phyloP scores from a whole-genome alignment of 2,329 filamentous ascomycete genomes.

The Elsinoe necatrix region DNA sequence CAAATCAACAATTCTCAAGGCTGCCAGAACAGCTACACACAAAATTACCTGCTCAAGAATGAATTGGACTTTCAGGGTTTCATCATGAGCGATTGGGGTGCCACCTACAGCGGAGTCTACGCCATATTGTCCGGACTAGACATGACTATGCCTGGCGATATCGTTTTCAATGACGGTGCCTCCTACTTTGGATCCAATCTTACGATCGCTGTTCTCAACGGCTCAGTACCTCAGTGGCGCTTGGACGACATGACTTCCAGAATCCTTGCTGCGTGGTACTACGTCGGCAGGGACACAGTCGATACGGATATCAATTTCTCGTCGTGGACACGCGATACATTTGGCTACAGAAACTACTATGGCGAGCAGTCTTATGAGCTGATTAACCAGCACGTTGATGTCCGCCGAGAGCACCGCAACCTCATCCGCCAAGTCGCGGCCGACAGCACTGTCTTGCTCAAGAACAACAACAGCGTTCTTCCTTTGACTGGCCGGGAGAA shows the following conservation, averaged over 20 bases:
- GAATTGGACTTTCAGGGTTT: slow-evolving; percentile 62
- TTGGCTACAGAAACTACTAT: slow-evolving; percentile 56
- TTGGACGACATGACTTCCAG: slow-evolving; percentile 37
- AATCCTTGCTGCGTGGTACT: slow-evolving; percentile 44
- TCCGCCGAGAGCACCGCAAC: slow-evolving; percentile 60
- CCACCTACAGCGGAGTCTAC: slow-evolving; percentile 49
- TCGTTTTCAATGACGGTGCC: slow-evolving; percentile 21
- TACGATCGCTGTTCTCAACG: slow-evolving; percentile 25
- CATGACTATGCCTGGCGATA: slow-evolving; percentile 56
- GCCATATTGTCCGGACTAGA: slow-evolving; percentile 55
- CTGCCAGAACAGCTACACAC: slow-evolving; percentile 50
- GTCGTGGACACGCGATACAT: slow-evolving; percentile 47
- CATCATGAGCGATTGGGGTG: slow-evolving; percentile 59
- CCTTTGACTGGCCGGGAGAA: slow-evolving; percentile 40
- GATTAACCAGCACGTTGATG: slow-evolving; percentile 71
- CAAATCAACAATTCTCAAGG: slow-evolving; percentile 71
- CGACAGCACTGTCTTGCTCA: slow-evolving; percentile 42
- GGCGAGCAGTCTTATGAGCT: slow-evolving; percentile 51
- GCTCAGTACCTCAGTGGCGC: slow-evolving; percentile 27
- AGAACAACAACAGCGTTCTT: slow-evolving; percentile 37
- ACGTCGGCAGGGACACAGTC: slow-evolving; percentile 39
- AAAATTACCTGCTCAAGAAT: slow-evolving; percentile 60
- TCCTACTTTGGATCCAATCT: slow-evolving; percentile 23
- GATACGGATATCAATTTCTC: slow-evolving; percentile 39
- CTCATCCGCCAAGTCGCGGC: slow-evolving; percentile 59